phyloP scores from a whole-genome alignment of 768 basidiomycete species.

The Termitomyces eurrhizus region DNA sequence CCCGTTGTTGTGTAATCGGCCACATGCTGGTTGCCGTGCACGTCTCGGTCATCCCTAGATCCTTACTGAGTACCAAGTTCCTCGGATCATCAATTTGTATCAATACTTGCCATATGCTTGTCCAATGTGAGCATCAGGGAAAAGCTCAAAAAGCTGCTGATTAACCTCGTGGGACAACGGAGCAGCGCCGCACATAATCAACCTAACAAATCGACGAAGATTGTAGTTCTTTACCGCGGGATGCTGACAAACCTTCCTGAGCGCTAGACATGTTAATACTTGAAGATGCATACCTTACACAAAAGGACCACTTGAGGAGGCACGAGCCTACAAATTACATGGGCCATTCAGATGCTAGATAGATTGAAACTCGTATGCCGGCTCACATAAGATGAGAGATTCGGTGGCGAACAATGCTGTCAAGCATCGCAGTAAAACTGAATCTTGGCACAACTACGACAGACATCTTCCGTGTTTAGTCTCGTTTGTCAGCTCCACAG shows the following conservation, averaged over 20 bases:
- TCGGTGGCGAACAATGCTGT: constrained; percentile 53
- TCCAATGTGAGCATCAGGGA: constrained; percentile 52
- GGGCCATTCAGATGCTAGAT: neutral
- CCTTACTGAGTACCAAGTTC: neutral
- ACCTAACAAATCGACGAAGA: constrained; percentile 36
- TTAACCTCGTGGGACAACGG: constrained; percentile 54
- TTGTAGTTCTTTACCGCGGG: constrained; percentile 48
- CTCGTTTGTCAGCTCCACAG: neutral
- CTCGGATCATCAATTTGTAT: neutral
- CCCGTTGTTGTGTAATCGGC: constrained; percentile 42
- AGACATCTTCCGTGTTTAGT: constrained; percentile 31
- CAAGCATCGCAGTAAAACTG: constrained; percentile 56
- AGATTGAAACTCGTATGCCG: neutral
- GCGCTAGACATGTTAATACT: neutral
- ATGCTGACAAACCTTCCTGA: constrained; percentile 31
- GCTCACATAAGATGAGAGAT: constrained; percentile 52
- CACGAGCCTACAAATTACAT: constrained; percentile 37
- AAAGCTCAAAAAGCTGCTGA: constrained; percentile 41
- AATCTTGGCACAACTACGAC: constrained; percentile 62
- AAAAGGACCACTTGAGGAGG: constrained; percentile 55
- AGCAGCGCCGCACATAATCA: constrained; percentile 55
- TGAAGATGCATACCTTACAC: constrained; percentile 41
- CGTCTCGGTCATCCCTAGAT: constrained; percentile 63
- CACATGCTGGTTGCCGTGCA: constrained; percentile 50
- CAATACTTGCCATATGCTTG: constrained; percentile 48